Evolutionary conservation across 2,329 filamentous ascomycete genomes (phyloP), one percentile per base, ranked within the genome.

Genomic region (Fusarium sp.): DNA sequence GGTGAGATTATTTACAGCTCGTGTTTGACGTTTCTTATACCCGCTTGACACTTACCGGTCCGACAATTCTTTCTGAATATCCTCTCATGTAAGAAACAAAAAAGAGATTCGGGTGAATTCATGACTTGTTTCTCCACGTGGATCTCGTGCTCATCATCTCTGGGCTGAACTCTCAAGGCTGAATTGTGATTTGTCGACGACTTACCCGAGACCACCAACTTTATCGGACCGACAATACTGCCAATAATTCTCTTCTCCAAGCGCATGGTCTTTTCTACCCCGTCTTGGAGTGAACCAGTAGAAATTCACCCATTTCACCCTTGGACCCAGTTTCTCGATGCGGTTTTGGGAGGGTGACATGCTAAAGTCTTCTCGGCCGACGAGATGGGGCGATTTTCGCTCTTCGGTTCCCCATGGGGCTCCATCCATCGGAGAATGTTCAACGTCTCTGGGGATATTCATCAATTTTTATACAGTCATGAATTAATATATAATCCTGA

Each of bases 111-210:
- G 55, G 11, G 17, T 23, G 44, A 52, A 26, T 23, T 18, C 17
- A 35, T 48, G 18, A 30, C 33, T 35, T 15, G 9, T n/a, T 18
- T 32, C 30, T 18, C 15, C 32, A 23, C 20, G 57, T n/a, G 18
- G 57, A 60, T 60, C 49, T 33, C 14, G 18, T 56, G 57, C 38
- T 23, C 20, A 33, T 33, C 32, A 5, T 13, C n/a, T 15, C 30
- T 40, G 38, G 38, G 48, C 20, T 45, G 48, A 41, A 64, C 42
- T 41, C 12, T 27, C 11, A 20, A 42, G 66, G 66, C 13, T 70
- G 67, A 69, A 69, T 67, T 69, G 41, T 69, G 37, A 70, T 69
- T 69, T 41, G 67, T 35, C 4, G 7, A 20, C 1, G n/a, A 8
- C 20, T 4, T 44, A 38, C 35, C 38, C 61, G n/a, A 27, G 20